phyloP scores from a whole-genome alignment of 108 stramenopile species.

The Epipyxis sp. region DNA sequence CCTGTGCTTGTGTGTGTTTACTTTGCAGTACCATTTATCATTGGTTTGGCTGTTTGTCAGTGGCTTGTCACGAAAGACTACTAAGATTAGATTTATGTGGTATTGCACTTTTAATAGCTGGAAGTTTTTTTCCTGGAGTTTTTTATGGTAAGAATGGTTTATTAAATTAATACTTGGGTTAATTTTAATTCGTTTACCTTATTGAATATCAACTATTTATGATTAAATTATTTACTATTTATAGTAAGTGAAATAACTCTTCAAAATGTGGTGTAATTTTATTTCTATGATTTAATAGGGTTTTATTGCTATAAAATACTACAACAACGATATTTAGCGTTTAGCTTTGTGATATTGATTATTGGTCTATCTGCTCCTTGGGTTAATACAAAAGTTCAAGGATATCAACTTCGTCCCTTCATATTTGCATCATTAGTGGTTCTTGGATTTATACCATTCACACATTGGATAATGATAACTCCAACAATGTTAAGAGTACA shows the following conservation, averaged over 20 bases:
- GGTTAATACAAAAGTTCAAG: not conserved
- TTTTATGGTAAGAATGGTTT: slow-evolving; percentile 27
- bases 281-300: slow-evolving; percentile 16
- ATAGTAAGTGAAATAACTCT: not conserved
- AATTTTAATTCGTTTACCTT: too few relatives aligned
- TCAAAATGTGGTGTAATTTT: not conserved
- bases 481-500: not conserved
- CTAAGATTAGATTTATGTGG: slow-evolving; percentile 26
- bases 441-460: not conserved
- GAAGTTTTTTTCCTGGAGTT: slow-evolving; percentile 23
- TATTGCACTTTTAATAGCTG: slow-evolving; percentile 23
- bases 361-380: slow-evolving; percentile 14
- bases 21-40: slow-evolving; percentile 19
- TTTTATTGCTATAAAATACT: not conserved
- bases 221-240: not conserved
- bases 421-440: not conserved
- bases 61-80: not conserved
- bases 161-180: too few relatives aligned
- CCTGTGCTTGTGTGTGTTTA: slow-evolving; percentile 16
- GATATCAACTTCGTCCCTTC: not conserved
- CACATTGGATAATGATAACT: slow-evolving; percentile 27
- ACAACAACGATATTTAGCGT: not conserved
- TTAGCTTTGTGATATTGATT: not conserved
- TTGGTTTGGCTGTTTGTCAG: slow-evolving; percentile 28
- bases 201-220: not conserved